Base-by-base conservation (phyloP, 345 rosid species). In the Eucalyptus pumila region DNA sequence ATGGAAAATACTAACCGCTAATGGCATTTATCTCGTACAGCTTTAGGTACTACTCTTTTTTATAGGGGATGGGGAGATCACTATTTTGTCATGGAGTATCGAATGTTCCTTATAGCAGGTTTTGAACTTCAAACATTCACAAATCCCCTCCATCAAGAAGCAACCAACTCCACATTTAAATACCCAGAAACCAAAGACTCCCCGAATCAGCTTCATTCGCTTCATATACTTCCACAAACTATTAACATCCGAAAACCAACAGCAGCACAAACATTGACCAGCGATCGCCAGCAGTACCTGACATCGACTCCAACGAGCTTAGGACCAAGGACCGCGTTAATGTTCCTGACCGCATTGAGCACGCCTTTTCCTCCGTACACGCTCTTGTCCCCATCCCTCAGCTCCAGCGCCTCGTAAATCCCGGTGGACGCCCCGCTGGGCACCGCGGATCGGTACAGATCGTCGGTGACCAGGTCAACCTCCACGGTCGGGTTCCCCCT, bases 391-490 rank as follows among this genome's bases (percentile, higher is more conserved):
- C 98, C 99, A 88, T 98, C 99, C 89, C 99, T 94, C 65, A 98
- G 99, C 94, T 98, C 99, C 60, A 97, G 90, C 17, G 99, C 99
- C 92, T 98, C 99, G 76, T 98, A 96, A 96, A 97, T 95, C 93
- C 99, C 99, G 40, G 99, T 98, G 49, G 99, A 98, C 45, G 99
- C 99, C 65, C 99, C 99, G 91, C 99, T 98, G 2, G 99, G 99
- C 65, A 98, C 99, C 14, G 99, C 99, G 14, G 99, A 98, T 85
- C 99, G 95, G 90, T 94, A 96, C 85, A 96, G 95, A 80, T 93
- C 93, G 88, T 93, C 98, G 6, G 99, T 96, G 88, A 98, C 76
- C 92, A 97, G 93, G 92, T 98, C 99, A 92, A 98, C 99, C 96
- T 98, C 98, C 69, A 98, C 97, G 47, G 99, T 98, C 2, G 99